Evolutionary conservation across 129 eudicot species (phyloP).

Genomic region (Lonicera japonica): DNA sequence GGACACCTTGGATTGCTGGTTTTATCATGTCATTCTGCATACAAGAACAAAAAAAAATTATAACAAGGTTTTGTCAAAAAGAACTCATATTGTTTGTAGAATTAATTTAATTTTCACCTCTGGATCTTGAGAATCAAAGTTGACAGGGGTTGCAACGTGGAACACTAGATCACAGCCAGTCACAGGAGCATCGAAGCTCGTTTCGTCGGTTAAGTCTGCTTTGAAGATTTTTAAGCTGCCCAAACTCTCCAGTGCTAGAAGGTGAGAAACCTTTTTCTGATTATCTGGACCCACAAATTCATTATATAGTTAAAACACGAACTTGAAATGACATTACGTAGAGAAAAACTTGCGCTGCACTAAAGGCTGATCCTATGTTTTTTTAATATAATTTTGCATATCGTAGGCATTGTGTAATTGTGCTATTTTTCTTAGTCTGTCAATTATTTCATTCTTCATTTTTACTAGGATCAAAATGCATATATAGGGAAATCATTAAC

Average conservation of each 20-base stretch:
- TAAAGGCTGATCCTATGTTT: too few relatives aligned
- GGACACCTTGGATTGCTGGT: slow-evolving; percentile 38
- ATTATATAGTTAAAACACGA: background rate
- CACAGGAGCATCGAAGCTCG: slow-evolving; percentile 35
- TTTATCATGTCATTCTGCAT: slow-evolving; percentile 39
- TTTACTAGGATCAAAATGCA: too few relatives aligned
- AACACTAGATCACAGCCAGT: slow-evolving; percentile 35
- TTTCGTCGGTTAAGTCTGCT: slow-evolving; percentile 35
- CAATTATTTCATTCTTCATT: too few relatives aligned
- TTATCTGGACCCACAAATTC: slow-evolving; percentile 14
- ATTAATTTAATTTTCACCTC: slow-evolving; percentile 16
- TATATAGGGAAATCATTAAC: too few relatives aligned
- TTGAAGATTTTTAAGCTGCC: slow-evolving; percentile 27
- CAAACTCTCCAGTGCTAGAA: slow-evolving; percentile 18
- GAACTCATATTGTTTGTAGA: background rate
- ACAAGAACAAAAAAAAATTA: background rate
- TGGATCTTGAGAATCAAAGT: slow-evolving; percentile 39
- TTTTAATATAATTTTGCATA: too few relatives aligned
- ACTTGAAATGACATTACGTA: background rate
- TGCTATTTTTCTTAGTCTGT: too few relatives aligned
- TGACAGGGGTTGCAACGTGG: slow-evolving; percentile 37
- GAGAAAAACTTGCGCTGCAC: too few relatives aligned
- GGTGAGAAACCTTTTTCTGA: slow-evolving; percentile 30
- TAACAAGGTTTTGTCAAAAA: background rate
- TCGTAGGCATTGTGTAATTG: too few relatives aligned